These are phyloP conservation scores for Xeromyces bisporus DNA, from an alignment of 495 filamentous ascomycete species.

Conservation along the genomic window DNA sequence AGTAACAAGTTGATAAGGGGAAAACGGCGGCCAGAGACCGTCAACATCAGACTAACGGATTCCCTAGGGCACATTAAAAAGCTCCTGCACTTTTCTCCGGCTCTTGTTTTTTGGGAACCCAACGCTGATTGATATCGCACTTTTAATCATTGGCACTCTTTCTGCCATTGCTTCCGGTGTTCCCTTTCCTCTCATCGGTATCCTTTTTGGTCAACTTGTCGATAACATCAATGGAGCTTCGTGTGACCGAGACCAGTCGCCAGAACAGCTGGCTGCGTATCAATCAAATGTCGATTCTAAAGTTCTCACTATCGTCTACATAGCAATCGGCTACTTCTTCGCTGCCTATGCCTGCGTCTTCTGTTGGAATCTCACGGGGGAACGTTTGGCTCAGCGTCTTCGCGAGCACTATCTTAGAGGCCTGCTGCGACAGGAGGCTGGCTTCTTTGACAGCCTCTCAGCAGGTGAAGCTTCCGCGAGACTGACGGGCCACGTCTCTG, in stretches of 20 bases:
- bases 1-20: neutral
- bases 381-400: constrained; percentile 43
- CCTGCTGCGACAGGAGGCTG: constrained; percentile 42
- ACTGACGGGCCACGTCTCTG: constrained; percentile 41
- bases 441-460: constrained; percentile 40
- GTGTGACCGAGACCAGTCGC: constrained; percentile 8
- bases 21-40: too few relatives aligned
- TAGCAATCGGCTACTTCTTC: constrained; percentile 44
- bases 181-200: constrained; percentile 49
- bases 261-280: constrained; percentile 6
- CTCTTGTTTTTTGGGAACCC: neutral
- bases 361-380: constrained; percentile 45
- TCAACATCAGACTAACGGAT: too few relatives aligned
- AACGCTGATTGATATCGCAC: constrained; percentile 8
- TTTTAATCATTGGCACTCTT: constrained; percentile 7
- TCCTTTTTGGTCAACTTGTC: constrained; percentile 50
- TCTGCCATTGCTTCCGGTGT: constrained; percentile 40
- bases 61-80: too few relatives aligned
- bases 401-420: constrained; percentile 40
- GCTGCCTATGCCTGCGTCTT: constrained; percentile 34
- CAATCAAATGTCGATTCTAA: constrained; percentile 33
- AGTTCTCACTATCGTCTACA: constrained; percentile 43
- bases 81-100: neutral
- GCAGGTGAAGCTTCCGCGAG: constrained; percentile 45
- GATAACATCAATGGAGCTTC: constrained; percentile 27